Evolutionary conservation across 495 filamentous ascomycete species (phyloP), one percentile per base, ranked within the genome.

Genomic region (Hyaloscypha finlandica): DNA sequence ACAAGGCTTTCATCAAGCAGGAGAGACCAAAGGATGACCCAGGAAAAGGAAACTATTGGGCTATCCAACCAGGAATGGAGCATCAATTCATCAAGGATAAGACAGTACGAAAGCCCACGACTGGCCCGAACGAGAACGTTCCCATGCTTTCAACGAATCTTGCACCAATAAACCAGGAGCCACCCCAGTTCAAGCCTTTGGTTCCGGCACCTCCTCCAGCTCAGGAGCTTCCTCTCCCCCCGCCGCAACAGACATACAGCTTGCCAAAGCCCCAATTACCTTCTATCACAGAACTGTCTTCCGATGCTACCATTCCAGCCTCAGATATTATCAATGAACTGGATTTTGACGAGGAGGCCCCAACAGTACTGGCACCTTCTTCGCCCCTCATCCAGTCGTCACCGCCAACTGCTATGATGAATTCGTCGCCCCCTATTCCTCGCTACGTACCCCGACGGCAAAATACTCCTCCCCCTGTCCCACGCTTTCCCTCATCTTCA

Each of bases 1-100:
- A 97, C 80, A 97, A 97, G 76, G 90, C 90, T n/a, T 98, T 99
- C 68, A 87, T 94, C 69, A 98, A 97, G 77, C 90, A 96, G 74
- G 93, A 97, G 77, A 85, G 94, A 61, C 95, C 95, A 29, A 98
- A 98, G 79, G 94, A 97, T 78, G 95, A 99, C 74, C 93, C 94
- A 1, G 95, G 95, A 63, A 98, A 98, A 78, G 95, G 95, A n/a
- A 93, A 97, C 77, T 98, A 99, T 77, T 99, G 95, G 95, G 85
- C 87, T 19, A 96, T 99, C 71, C 86, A 92, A 72, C 83, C 86
- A n/a, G 95, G 95, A 0, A 89, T 89, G 77, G 95, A 99, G 75
- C 80, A 86, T 25, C 88, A 93, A 64, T 97, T 96, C 74, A 82
- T 96, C 76, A 94, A 93, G 75, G 91, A 94, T 70, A 97, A 94